Conservation (phyloP, 1,284 basidiomycete species). For the Marasmius fiardii region DNA sequence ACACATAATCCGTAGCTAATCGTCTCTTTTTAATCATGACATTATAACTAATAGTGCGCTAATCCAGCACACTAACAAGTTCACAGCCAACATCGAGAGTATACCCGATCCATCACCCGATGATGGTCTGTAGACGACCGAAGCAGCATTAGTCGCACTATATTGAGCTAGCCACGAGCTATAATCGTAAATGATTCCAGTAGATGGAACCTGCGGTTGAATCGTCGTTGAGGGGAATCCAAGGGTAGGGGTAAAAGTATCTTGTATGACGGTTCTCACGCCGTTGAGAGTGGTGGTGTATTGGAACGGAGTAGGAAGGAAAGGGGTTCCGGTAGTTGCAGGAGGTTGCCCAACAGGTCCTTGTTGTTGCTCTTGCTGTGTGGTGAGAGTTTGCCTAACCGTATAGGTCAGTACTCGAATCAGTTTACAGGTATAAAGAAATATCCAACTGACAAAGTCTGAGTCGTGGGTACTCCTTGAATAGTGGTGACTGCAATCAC, state of each 20-base stretch:
- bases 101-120: not conserved
- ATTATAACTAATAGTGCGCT: not conserved
- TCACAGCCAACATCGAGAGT: not conserved
- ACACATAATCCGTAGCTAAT: not conserved
- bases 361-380: slow-evolving; percentile 28
- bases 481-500: slow-evolving; percentile 21
- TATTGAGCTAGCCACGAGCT: slow-evolving; percentile 47
- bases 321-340: slow-evolving; percentile 22
- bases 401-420: slow-evolving; percentile 20
- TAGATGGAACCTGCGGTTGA: slow-evolving; percentile 28
- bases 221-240: slow-evolving; percentile 36
- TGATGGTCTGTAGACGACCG: not conserved
- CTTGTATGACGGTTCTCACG: slow-evolving; percentile 38
- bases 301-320: slow-evolving; percentile 19
- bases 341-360: slow-evolving; percentile 61
- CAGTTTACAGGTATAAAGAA: slow-evolving; percentile 20
- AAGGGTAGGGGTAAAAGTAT: slow-evolving; percentile 52
- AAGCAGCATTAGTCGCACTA: slow-evolving; percentile 31
- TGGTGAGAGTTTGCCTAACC: slow-evolving; percentile 23
- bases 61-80: not conserved
- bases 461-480: slow-evolving; percentile 16
- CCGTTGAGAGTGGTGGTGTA: slow-evolving; percentile 57
- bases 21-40: not conserved
- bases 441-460: not conserved
- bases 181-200: slow-evolving; percentile 53